phyloP scores from a whole-genome alignment of 176 grass and related monocot species.

The Cymbopogon citratus region DNA sequence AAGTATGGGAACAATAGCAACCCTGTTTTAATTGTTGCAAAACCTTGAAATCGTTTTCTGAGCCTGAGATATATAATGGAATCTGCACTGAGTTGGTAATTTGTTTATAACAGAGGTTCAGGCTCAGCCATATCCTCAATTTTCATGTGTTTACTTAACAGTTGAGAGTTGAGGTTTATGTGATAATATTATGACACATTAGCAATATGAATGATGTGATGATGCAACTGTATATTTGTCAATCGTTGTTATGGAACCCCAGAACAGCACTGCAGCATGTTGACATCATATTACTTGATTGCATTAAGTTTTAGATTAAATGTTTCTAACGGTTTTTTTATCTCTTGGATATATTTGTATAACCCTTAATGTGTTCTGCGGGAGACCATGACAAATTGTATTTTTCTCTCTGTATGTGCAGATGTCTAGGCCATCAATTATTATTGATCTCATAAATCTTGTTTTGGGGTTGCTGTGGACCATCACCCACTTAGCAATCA shows the following conservation, averaged over 20 bases:
- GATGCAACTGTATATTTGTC: not conserved
- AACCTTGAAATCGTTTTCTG: not conserved
- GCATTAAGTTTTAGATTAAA: constrained; percentile 19
- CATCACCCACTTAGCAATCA: constrained; percentile 52
- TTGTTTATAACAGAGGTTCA: not conserved
- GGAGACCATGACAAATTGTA: constrained; percentile 15
- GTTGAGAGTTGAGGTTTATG: not conserved
- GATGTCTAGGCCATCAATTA: constrained; percentile 43
- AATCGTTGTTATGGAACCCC: not conserved
- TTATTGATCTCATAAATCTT: constrained; percentile 36
- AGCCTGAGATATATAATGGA: not conserved
- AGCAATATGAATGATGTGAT: not conserved
- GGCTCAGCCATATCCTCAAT: not conserved
- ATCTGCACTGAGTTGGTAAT: not conserved
- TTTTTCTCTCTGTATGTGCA: constrained; percentile 30
- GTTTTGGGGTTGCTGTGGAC: constrained; percentile 59
- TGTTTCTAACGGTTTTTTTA: not conserved
- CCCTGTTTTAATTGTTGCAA: constrained; percentile 1
- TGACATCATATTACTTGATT: not conserved
- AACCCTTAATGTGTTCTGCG: not conserved
- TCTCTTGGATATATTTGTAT: not conserved
- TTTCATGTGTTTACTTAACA: constrained; percentile 16
- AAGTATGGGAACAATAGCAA: not conserved
- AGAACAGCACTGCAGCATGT: not conserved
- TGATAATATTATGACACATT: not conserved